Evolutionary conservation across 192 early-diverging fungal species (phyloP).

Genomic region (Phlyctochytrium planicorne): DNA sequence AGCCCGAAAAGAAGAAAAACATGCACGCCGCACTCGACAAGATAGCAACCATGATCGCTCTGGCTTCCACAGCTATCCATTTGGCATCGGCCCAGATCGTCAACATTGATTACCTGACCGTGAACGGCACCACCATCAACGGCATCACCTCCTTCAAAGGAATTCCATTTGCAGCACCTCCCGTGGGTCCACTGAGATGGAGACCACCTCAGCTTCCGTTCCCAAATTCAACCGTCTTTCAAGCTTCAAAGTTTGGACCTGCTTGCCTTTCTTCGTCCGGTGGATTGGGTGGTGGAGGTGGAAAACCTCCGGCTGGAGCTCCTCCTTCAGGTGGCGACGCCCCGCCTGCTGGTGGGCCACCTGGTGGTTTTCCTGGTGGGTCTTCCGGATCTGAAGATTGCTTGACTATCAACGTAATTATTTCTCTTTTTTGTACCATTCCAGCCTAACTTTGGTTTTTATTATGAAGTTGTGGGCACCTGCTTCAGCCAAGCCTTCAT

Average conservation of each 20-base stretch:
- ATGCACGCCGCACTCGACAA: too few species aligned
- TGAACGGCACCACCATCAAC: neutral
- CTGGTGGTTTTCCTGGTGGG: too few species aligned
- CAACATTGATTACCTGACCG: neutral
- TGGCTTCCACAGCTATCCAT: too few species aligned
- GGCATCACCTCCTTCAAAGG: slow-evolving; percentile 17
- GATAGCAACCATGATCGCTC: too few species aligned
- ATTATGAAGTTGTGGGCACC: slow-evolving; percentile 33
- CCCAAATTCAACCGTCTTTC: neutral
- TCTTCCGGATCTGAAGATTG: slow-evolving; percentile 34
- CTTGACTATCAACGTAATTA: slow-evolving; percentile 46
- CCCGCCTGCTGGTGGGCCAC: neutral
- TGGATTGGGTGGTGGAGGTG: neutral
- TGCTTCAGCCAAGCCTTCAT: slow-evolving; percentile 9
- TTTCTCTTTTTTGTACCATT: too few species aligned
- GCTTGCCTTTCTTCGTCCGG: slow-evolving; percentile 11
- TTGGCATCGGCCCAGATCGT: too few species aligned
- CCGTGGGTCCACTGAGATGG: slow-evolving; percentile 40
- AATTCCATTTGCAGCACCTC: slow-evolving; percentile 51
- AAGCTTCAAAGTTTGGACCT: slow-evolving; percentile 19
- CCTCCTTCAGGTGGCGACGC: neutral
- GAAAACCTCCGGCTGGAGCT: neutral
- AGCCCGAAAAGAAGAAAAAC: too few species aligned
- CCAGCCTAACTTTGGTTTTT: too few species aligned
- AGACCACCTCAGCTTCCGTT: slow-evolving; percentile 42